Evolutionary conservation across 2,329 filamentous ascomycete genomes (phyloP).

Genomic region (Penicillium carneum): DNA sequence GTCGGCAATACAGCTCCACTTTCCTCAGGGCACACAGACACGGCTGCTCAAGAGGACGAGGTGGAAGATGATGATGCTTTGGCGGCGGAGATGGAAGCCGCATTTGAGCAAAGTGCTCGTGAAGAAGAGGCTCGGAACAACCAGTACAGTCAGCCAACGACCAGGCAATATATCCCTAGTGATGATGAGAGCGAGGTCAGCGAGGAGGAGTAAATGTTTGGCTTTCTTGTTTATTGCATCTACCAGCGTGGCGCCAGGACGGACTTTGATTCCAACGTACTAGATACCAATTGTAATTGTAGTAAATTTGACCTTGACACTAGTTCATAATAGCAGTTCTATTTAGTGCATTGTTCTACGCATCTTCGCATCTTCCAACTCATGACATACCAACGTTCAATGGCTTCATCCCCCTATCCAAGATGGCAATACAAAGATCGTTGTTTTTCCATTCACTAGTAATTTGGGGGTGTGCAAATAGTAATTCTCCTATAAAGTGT

Average conservation of each 20-base stretch:
- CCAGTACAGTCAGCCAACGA: slow-evolving; percentile 39
- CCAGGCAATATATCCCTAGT: slow-evolving; percentile 48
- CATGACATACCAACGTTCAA: background rate
- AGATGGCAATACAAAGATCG: no score
- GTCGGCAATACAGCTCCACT: slow-evolving; percentile 35
- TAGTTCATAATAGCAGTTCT: no score
- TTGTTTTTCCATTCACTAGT: no score
- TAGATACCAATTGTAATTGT: slow-evolving; percentile 21
- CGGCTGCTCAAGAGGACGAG: slow-evolving; percentile 39
- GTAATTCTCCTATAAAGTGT: no score
- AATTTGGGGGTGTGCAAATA: no score
- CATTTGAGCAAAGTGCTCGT: slow-evolving; percentile 54
- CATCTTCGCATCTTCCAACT: no score
- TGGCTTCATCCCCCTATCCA: background rate
- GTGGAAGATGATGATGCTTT: slow-evolving; percentile 60
- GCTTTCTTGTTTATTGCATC: slow-evolving; percentile 18
- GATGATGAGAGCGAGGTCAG: slow-evolving; percentile 71
- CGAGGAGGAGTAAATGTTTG: slow-evolving; percentile 64
- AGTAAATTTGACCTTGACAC: no score
- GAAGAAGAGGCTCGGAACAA: slow-evolving; percentile 53
- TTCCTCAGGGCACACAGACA: slow-evolving; percentile 29
- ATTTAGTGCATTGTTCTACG: no score
- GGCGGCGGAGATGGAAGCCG: slow-evolving; percentile 65
- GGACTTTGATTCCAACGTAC: slow-evolving; percentile 15
- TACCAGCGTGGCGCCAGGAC: slow-evolving; percentile 22